Conservation (phyloP, 2,329 filamentous ascomycete genomes). For the Alternaria gansuensis region DNA sequence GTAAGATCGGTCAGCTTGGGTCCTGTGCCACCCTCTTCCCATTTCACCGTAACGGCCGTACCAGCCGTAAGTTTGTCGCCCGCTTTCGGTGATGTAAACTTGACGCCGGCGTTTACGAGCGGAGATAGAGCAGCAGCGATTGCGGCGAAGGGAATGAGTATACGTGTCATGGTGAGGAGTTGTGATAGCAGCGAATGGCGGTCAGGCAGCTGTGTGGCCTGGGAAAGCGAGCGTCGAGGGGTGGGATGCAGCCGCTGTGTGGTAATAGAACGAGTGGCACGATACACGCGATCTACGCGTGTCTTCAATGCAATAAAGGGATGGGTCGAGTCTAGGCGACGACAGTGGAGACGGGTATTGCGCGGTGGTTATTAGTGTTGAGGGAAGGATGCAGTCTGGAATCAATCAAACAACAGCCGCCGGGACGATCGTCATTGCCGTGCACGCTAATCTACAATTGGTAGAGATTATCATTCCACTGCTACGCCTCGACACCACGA, state of each 20-base stretch:
- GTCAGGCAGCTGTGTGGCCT: conserved; percentile 7
- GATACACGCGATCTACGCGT: not conserved
- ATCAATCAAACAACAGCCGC: conserved; percentile 29
- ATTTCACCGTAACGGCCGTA: conserved; percentile 62
- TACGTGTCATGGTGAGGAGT: conserved; percentile 39
- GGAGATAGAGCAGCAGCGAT: conserved; percentile 54
- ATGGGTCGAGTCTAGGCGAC: conserved; percentile 5
- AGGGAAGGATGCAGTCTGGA: conserved; percentile 24
- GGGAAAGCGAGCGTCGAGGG: conserved; percentile 2
- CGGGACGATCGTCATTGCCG: conserved; percentile 39
- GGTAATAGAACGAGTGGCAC: conserved; percentile 2
- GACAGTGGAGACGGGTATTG: conserved; percentile 10
- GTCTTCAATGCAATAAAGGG: conserved; percentile 1
- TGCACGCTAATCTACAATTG: conserved; percentile 31
- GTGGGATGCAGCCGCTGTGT: not conserved
- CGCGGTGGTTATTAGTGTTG: conserved; percentile 11
- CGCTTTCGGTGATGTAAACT: conserved; percentile 63
- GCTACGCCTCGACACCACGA: conserved; percentile 18
- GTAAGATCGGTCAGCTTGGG: conserved; percentile 62
- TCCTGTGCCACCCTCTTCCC: conserved; percentile 64
- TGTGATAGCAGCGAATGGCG: conserved; percentile 32
- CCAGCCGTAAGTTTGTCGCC: conserved; percentile 62
- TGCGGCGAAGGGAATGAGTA: conserved; percentile 38
- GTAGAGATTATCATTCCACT: conserved; percentile 29
- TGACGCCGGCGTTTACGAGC: conserved; percentile 61